Base-by-base conservation (phyloP, 805 yeast species). In the Deakozyma indianensis region DNA sequence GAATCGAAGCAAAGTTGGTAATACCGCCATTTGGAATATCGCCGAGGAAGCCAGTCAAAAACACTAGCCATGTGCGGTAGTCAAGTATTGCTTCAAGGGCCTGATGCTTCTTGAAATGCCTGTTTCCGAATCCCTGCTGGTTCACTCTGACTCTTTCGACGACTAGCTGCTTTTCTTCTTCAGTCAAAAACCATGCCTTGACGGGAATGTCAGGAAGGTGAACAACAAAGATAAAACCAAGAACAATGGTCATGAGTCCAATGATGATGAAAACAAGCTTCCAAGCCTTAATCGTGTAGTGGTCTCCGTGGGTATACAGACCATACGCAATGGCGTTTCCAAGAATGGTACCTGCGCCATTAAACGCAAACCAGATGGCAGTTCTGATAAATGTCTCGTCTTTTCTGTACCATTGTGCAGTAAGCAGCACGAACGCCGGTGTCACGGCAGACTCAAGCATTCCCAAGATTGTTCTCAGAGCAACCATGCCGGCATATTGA, bases 91-190 rank as follows among this genome's bases (percentile, higher is more conserved):
- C 73, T 52, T 77, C 80, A 22, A 56, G 62, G 43, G 74, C 59
- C 57, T 79, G 83, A 41, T 67, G 57, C 65, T 60, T 61, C 52
- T 76, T 76, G 67, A 77, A 75, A 41, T 65, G 61, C 47, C 62
- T 69, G 52, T 69, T 74, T 46, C 80, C 78, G 56, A 73, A 73
- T 32, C 81, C 83, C 51, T 69, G 78, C 51, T 68, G 73, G 62
- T 71, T 76, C 18, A 48, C 51, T 56, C 78, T 69, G 51, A 72
- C 74, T 53, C 79, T 67, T 55, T 69, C 74, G 29, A 73, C 75
- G 35, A 70, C 71, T 51, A 63, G 57, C 16, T 61, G 54, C 48
- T 64, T 67, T 55, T 74, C 81, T 45, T 66, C 64, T 22, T 68
- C 69, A 14, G 59, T 62, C 48, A 69, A 60, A 46, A 68, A 68